These are phyloP conservation scores for Xylaria curta DNA, from an alignment of 495 filamentous ascomycete species.

Conservation along the genomic window DNA sequence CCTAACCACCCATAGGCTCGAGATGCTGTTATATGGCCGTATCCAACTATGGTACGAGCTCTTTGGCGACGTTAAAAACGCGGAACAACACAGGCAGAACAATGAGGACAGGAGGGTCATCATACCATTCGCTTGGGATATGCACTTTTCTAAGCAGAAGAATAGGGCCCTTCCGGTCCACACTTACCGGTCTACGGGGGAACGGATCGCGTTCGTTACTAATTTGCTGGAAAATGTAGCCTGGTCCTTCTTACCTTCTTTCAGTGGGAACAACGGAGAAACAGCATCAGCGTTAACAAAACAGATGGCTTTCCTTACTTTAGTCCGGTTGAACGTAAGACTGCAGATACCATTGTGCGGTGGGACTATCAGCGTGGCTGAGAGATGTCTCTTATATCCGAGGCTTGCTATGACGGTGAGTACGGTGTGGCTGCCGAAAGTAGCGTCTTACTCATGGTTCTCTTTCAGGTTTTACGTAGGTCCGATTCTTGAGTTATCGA, in stretches of 20 bases:
- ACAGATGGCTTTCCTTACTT: no score
- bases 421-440: neutral
- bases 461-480: constrained; percentile 5
- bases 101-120: neutral
- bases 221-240: neutral
- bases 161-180: neutral
- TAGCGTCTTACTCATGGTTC: neutral
- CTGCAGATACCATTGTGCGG: neutral
- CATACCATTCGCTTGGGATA: neutral
- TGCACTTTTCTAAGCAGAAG: neutral
- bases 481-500: neutral
- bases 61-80: neutral
- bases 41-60: neutral
- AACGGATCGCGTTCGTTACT: neutral
- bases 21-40: constrained; percentile 9
- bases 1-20: neutral
- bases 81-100: neutral
- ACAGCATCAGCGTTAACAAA: no score
- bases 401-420: neutral
- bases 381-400: constrained; percentile 1
- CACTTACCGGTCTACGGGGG: neutral
- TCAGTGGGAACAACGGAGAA: no score
- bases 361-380: neutral
- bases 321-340: neutral
- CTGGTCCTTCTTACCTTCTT: neutral